Evolutionary conservation across 305 asterid species (phyloP).

Genomic region (Fraxinus sp.): DNA sequence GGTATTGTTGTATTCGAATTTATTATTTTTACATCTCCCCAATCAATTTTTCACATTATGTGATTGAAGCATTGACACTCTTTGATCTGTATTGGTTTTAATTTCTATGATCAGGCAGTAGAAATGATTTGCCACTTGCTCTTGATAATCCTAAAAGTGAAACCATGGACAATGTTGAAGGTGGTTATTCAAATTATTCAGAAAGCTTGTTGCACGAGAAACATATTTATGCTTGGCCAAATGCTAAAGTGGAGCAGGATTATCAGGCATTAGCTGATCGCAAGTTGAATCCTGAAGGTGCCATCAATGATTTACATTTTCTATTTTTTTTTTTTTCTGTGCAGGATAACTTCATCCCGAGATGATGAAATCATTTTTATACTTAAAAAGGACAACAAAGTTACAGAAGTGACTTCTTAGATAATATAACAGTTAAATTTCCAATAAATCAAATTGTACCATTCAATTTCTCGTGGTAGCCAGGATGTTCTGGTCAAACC

Average conservation of each 20-base stretch:
- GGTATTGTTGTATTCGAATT: constrained; percentile 41
- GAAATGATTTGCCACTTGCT: constrained; percentile 50
- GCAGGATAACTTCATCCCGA: not conserved
- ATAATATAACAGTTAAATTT: not conserved
- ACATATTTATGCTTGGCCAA: constrained; percentile 32
- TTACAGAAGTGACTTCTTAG: constrained; percentile 12
- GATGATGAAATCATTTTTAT: not conserved
- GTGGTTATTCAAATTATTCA: constrained; percentile 34
- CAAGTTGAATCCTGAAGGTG: constrained; percentile 46
- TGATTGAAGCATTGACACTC: not conserved
- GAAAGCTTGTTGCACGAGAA: constrained; percentile 34
- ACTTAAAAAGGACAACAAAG: not conserved
- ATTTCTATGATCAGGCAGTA: constrained; percentile 46
- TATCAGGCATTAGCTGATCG: constrained; percentile 33
- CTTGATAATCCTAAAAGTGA: constrained; percentile 50
- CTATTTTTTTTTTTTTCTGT: not conserved
- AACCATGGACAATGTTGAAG: constrained; percentile 34
- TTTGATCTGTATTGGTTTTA: constrained; percentile 6
- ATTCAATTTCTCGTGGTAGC: not conserved
- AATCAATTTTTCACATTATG: not conserved
- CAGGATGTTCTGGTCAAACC: not conserved
- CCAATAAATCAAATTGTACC: not conserved
- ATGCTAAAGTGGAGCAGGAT: constrained; percentile 36
- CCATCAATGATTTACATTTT: constrained; percentile 7
- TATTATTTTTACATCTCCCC: not conserved